Conservation (phyloP, 352 stramenopile genomes). For the Phytophthora palmivora region DNA sequence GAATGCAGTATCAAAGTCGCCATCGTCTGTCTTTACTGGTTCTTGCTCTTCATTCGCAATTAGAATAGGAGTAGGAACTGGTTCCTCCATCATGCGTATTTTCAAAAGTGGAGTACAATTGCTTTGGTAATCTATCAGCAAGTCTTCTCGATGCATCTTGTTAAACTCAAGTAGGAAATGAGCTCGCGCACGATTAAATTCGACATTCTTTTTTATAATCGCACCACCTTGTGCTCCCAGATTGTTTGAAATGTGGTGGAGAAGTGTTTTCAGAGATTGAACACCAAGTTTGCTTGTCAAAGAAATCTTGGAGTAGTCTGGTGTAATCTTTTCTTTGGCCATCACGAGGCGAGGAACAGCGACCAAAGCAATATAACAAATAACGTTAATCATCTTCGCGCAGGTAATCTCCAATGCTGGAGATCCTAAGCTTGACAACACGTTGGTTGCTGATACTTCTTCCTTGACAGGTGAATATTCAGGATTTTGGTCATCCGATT, state of each 20-base stretch:
- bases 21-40: constrained; percentile 11
- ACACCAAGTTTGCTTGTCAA: constrained; percentile 41
- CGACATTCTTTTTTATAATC: constrained; percentile 48
- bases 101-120: constrained; percentile 27
- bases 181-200: constrained; percentile 46
- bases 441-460: constrained; percentile 10
- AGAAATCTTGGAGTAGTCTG: constrained; percentile 3
- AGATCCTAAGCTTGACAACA: constrained; percentile 8
- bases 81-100: constrained; percentile 2
- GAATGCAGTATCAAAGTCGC: constrained; percentile 26
- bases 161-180: constrained; percentile 66
- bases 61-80: background rate
- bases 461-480: constrained; percentile 25
- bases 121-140: constrained; percentile 61
- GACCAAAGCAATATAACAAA: constrained; percentile 41
- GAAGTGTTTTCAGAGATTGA: constrained; percentile 55
- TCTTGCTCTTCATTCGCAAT: constrained; percentile 27
- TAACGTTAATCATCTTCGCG: constrained; percentile 24
- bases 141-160: constrained; percentile 65
- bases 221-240: constrained; percentile 32
- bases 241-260: constrained; percentile 63
- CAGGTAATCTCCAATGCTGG: constrained; percentile 25
- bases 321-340: constrained; percentile 28
- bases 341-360: constrained; percentile 41
- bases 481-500: constrained; percentile 7